A percentile compares a stretch with the other conserved stretches of the same genome.
phyloP scores from a whole-genome alignment of 2,329 filamentous ascomycete species.

The Lasiodiplodia sp. region DNA sequence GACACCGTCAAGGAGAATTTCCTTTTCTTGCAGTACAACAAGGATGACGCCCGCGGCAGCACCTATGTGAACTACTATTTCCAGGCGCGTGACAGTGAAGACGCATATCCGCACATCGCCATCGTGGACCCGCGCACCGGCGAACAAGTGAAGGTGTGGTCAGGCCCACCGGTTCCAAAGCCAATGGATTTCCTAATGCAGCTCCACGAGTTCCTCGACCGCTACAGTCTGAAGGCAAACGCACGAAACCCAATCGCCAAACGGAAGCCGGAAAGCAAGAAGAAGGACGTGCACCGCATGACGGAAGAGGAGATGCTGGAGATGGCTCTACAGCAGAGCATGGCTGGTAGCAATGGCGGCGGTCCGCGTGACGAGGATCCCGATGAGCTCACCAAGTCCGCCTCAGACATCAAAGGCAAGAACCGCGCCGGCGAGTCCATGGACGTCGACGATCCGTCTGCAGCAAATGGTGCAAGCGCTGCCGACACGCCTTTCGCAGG shows the following conservation, averaged over 20 bases:
- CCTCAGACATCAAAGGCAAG: slow-evolving; percentile 60
- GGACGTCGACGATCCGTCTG: slow-evolving; percentile 38
- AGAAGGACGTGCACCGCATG: slow-evolving; percentile 82
- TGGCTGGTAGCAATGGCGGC: slow-evolving; percentile 64
- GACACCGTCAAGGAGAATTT: slow-evolving; percentile 91
- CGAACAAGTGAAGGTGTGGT: slow-evolving; percentile 97
- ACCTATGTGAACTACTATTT: slow-evolving; percentile 95
- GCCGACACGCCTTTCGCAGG: slow-evolving; percentile 65
- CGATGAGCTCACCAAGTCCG: slow-evolving; percentile 81
- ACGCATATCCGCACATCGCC: slow-evolving; percentile 93
- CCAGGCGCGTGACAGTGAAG: slow-evolving; percentile 76
- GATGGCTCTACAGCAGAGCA: slow-evolving; percentile 88
- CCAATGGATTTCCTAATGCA: slow-evolving; percentile 86
- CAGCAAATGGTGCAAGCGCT: slow-evolving; percentile 41
- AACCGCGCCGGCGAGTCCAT: slow-evolving; percentile 49
- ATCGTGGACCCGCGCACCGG: slow-evolving; percentile 96
- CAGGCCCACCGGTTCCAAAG: slow-evolving; percentile 78
- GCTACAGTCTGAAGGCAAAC: slow-evolving; percentile 86
- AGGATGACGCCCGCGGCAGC: slow-evolving; percentile 78
- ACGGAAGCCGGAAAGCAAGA: slow-evolving; percentile 73
- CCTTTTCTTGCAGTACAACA: slow-evolving; percentile 92
- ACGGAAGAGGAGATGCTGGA: slow-evolving; percentile 98
- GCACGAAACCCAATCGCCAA: slow-evolving; percentile 93
- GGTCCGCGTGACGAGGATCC: slow-evolving; percentile 74
- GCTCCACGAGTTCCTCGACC: slow-evolving; percentile 93